A percentile compares a stretch with the other conserved stretches of the same genome.
Conservation (phyloP, 73 alveolate genomes). For the Durusdinium trenchii region DNA sequence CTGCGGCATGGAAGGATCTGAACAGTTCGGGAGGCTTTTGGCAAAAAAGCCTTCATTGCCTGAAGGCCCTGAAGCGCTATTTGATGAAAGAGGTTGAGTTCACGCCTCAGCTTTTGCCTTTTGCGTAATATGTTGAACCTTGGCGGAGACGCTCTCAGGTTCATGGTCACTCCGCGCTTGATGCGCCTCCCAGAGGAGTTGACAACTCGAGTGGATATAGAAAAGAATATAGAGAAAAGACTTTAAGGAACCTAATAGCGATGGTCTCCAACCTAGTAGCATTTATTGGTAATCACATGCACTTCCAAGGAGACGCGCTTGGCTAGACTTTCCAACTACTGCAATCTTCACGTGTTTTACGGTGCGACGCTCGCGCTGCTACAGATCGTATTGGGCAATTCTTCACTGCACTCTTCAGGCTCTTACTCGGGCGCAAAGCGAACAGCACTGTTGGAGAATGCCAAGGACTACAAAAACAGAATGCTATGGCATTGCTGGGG, state of each 20-base stretch:
- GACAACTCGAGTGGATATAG: too few species aligned
- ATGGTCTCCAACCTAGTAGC: too few species aligned
- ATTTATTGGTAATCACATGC: too few species aligned
- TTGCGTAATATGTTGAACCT: not conserved
- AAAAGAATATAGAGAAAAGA: too few species aligned
- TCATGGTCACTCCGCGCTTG: constrained; percentile 64
- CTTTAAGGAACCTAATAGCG: too few species aligned
- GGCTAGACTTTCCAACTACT: constrained; percentile 45
- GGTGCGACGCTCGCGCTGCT: not conserved
- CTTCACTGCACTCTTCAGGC: not conserved
- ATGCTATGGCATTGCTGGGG: too few species aligned
- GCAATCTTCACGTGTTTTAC: constrained; percentile 68
- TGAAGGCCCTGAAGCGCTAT: constrained; percentile 74
- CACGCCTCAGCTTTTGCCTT: not conserved
- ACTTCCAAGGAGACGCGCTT: constrained; percentile 35
- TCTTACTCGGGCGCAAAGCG: constrained; percentile 64
- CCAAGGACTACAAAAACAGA: constrained; percentile 4
- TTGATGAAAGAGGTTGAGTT: constrained; percentile 75
- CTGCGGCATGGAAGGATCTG: not conserved
- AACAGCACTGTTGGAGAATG: constrained; percentile 51
- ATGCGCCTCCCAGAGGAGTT: constrained; percentile 81
- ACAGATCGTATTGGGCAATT: not conserved
- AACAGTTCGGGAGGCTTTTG: not conserved
- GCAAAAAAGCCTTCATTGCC: not conserved
- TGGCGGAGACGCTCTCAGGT: not conserved